phyloP scores from a whole-genome alignment of 441 rosid species.

The Heliophila coronopifolia region DNA sequence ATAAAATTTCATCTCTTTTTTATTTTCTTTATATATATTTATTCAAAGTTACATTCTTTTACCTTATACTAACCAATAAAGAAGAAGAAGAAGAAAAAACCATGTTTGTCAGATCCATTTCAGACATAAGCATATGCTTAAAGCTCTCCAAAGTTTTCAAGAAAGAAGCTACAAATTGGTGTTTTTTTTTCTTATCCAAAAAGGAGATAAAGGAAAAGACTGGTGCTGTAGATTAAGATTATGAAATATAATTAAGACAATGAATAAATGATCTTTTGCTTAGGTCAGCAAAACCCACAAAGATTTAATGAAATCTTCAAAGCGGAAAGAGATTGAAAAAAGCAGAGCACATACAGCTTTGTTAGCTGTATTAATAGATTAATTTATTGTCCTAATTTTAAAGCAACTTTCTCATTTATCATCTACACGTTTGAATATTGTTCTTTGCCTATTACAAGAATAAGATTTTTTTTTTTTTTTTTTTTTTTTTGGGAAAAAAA shows the following conservation, averaged over 20 bases:
- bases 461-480: too few species aligned
- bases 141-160: slow-evolving; percentile 29
- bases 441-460: too few species aligned
- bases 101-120: slow-evolving; percentile 28
- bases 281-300: slow-evolving; percentile 33
- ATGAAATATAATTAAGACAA: slow-evolving; percentile 8
- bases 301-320: slow-evolving; percentile 11
- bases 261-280: slow-evolving; percentile 26
- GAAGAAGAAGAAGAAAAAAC: slow-evolving; percentile 1
- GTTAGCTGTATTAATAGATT: slow-evolving; percentile 24
- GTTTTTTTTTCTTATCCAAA: slow-evolving; percentile 22
- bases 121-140: slow-evolving; percentile 33
- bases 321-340: slow-evolving; percentile 23
- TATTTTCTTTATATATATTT: slow-evolving; percentile 12
- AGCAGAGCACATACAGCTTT: slow-evolving; percentile 22
- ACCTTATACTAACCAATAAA: not conserved
- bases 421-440: slow-evolving; percentile 23
- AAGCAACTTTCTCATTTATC: slow-evolving; percentile 21
- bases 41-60: slow-evolving; percentile 20
- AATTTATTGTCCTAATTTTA: slow-evolving; percentile 14
- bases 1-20: slow-evolving; percentile 21
- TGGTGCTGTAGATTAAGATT: slow-evolving; percentile 20
- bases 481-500: too few species aligned
- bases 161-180: slow-evolving; percentile 28
- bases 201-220: slow-evolving; percentile 23